A percentile compares a stretch with the other conserved stretches of the same genome.
Conservation (phyloP, 169 alveolate genomes). For the Plasmodium knowlesi region DNA sequence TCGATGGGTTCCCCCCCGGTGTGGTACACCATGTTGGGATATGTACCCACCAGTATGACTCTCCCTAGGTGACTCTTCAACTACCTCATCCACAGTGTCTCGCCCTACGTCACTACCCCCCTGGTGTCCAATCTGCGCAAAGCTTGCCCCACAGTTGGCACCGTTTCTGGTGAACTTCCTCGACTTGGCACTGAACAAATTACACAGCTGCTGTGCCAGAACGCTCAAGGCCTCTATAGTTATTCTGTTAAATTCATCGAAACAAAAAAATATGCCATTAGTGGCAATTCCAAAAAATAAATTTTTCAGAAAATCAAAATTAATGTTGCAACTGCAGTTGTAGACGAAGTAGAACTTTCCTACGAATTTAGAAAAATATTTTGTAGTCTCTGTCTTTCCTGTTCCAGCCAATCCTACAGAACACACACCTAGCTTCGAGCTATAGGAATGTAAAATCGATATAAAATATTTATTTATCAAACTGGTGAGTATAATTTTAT, state of each 20-base stretch:
- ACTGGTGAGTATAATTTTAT: conserved; percentile 97
- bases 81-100: background rate
- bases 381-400: conserved; percentile 99
- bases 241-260: conserved; percentile 98
- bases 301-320: conserved; percentile 96
- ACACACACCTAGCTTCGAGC: conserved; percentile 96
- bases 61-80: background rate
- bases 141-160: background rate
- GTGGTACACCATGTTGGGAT: background rate
- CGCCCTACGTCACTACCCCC: background rate
- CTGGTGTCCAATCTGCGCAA: background rate
- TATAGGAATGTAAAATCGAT: conserved; percentile 96
- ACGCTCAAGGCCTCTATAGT: conserved; percentile 96
- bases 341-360: conserved; percentile 98
- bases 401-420: conserved; percentile 99
- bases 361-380: conserved; percentile 95
- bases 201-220: conserved; percentile 90
- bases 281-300: conserved; percentile 94
- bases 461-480: conserved; percentile 97
- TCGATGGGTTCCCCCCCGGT: background rate
- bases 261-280: conserved; percentile 99
- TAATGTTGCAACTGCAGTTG: conserved; percentile 98
- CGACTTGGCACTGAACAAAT: conserved; percentile 63
- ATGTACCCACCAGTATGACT: background rate
- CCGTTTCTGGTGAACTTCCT: conserved; percentile 26